Evolutionary conservation across 257 asterid species (phyloP).

Genomic region (Solanum bulbocastanum): DNA sequence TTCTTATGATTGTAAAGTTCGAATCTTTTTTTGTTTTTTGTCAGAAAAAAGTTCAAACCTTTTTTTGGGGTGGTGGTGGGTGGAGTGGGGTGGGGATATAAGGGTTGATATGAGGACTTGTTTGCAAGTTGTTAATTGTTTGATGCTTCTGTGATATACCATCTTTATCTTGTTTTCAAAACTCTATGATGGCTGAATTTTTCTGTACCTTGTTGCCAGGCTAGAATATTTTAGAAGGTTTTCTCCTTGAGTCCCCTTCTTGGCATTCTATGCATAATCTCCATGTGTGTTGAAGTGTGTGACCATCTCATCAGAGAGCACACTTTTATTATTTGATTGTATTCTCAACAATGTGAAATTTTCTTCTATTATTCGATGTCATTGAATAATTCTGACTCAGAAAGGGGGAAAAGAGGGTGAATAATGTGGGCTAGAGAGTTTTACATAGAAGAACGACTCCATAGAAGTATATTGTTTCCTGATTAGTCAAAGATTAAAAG

Average conservation of each 20-base stretch:
- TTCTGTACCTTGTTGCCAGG: neutral
- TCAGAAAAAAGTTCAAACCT: neutral
- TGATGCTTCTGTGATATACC: neutral
- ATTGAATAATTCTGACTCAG: neutral
- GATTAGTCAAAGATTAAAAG: neutral
- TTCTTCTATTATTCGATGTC: neutral
- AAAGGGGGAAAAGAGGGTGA: neutral
- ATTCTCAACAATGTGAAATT: neutral
- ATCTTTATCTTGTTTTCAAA: neutral
- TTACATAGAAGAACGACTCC: neutral
- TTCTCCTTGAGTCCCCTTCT: neutral
- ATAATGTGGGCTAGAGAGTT: neutral
- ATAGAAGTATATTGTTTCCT: neutral
- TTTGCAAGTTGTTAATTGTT: neutral
- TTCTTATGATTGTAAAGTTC: neutral
- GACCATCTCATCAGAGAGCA: neutral
- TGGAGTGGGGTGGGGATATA: neutral
- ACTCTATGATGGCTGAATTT: neutral
- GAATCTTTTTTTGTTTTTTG: neutral
- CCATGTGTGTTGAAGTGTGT: neutral
- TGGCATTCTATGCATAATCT: neutral
- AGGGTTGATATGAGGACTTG: neutral
- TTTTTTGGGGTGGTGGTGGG: neutral
- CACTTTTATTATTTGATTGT: too few relatives aligned
- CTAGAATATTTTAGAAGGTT: neutral